Evolutionary conservation across 2,329 filamentous ascomycete species (phyloP), one percentile per base, ranked within the genome.

Genomic region (Chaetomiaceae sp.): DNA sequence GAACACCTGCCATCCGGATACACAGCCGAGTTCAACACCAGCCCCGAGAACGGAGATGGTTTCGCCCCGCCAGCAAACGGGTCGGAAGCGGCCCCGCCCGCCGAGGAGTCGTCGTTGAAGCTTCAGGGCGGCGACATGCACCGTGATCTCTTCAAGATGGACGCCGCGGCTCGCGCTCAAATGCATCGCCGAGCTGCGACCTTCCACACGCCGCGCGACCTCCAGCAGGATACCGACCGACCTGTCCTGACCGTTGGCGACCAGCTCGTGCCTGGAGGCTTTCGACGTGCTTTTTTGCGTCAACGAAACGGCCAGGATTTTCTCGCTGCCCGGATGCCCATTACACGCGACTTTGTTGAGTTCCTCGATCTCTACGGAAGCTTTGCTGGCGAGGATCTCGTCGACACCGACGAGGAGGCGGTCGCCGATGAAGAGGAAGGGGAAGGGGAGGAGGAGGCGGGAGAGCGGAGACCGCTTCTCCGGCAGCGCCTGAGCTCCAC

Each of bases 101-200:
- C 27, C 56, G 63, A 65, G 36, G 78, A 83, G 49, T 88, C 84
- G 2, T 89, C 86, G 0, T 68, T 89, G 43, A 78, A 72, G 48
- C 71, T 89, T 3, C 84, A 85, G 59, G 86, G 86, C 42, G 86
- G 86, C 33, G 86, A 90, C 58, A 83, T 90, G 18, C 85, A 89
- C 61, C 81, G 86, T 27, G 83, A 87, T 57, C 75, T 90, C 27
- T 90, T 86, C 73, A 84, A 79, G 60, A 81, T 88, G 56, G 79
- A 83, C 51, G 79, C 81, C 14, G 72, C 79, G 32, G 66, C 64
- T 62, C 63, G 75, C 58, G 57, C 67, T 65, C 62, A 70, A 67
- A 54, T 68, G 9, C 58, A 59, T 40, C 50, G 78, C 58, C 76
- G 85, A 51, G 72, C 85, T 14, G 75, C 76, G 43, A 88, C 84